These are phyloP conservation scores for Eucalyptus regnans DNA, from an alignment of 345 rosid genomes.

Conservation along the genomic window DNA sequence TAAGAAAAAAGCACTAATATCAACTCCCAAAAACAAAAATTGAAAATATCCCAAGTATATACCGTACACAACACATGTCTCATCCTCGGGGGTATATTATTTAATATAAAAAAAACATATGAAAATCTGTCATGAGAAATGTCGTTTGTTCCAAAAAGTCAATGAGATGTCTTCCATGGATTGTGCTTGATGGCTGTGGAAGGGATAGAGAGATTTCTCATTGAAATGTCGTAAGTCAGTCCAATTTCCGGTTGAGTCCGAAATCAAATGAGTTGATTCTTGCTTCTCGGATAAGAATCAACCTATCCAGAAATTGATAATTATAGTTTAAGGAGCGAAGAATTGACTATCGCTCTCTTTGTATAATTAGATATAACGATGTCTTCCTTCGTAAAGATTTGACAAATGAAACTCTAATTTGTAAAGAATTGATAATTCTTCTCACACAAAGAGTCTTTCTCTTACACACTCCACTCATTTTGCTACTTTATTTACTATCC, in stretches of 20 bases:
- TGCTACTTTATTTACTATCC: background rate
- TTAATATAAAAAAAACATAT: background rate
- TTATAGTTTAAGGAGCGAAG: too few species aligned
- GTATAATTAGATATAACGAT: too few species aligned
- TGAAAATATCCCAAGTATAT: too few species aligned
- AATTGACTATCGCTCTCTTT: fast-evolving
- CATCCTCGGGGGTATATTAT: background rate
- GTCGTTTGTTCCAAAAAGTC: fast-evolving
- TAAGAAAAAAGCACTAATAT: background rate
- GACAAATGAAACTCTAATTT: background rate
- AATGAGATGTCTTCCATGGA: background rate
- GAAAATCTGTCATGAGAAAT: background rate
- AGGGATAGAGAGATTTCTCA: background rate
- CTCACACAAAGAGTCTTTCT: too few species aligned
- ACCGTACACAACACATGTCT: too few species aligned
- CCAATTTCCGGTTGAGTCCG: fast-evolving
- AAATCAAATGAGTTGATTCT: fast-evolving
- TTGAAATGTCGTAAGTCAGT: fast-evolving
- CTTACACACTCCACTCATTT: background rate
- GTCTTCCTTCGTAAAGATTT: fast-evolving
- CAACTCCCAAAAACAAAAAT: background rate
- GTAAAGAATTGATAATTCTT: background rate
- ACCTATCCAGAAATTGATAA: too few species aligned
- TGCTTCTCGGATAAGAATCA: background rate
- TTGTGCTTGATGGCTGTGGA: fast-evolving